Evolutionary conservation across 495 filamentous ascomycete genomes (phyloP).

Genomic region (Neurospora sp.): DNA sequence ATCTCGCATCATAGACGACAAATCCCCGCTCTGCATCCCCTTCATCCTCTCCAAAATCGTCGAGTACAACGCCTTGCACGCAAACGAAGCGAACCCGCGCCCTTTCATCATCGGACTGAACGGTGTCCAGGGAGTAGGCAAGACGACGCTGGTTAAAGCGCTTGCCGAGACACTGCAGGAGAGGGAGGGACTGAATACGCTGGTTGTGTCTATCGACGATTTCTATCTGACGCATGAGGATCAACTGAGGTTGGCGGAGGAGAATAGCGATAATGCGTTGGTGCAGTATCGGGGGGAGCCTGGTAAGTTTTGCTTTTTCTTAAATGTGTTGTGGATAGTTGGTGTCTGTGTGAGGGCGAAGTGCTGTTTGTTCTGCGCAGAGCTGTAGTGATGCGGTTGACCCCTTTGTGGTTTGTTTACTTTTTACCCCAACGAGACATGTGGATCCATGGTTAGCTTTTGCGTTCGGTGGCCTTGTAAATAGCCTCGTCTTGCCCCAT

Average conservation of each 20-base stretch:
- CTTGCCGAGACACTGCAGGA: conserved; percentile 55
- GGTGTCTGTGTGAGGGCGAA: not conserved
- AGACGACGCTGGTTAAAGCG: conserved; percentile 73
- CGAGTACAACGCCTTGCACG: conserved; percentile 32
- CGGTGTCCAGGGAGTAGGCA: conserved; percentile 78
- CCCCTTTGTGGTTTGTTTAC: not conserved
- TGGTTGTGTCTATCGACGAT: conserved; percentile 83
- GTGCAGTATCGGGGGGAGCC: conserved; percentile 78
- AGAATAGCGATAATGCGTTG: conserved; percentile 60
- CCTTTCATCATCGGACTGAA: conserved; percentile 54
- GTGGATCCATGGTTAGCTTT: not conserved
- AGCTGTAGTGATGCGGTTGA: not conserved
- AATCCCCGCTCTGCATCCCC: conserved; percentile 74
- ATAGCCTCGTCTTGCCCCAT: not conserved
- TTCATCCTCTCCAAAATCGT: conserved; percentile 65
- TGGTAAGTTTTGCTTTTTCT: conserved; percentile 22
- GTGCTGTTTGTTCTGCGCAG: not conserved
- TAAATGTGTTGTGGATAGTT: not conserved
- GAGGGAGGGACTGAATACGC: conserved; percentile 57
- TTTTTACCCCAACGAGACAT: not conserved
- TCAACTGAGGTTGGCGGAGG: conserved; percentile 56
- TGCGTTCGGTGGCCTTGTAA: not conserved
- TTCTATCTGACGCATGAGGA: conserved; percentile 70
- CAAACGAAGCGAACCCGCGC: conserved; percentile 10
- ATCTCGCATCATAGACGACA: conserved; percentile 59